These are phyloP conservation scores for Saccharomyces hybrid DNA, from an alignment of 1,139 yeast species.

Conservation along the genomic window DNA sequence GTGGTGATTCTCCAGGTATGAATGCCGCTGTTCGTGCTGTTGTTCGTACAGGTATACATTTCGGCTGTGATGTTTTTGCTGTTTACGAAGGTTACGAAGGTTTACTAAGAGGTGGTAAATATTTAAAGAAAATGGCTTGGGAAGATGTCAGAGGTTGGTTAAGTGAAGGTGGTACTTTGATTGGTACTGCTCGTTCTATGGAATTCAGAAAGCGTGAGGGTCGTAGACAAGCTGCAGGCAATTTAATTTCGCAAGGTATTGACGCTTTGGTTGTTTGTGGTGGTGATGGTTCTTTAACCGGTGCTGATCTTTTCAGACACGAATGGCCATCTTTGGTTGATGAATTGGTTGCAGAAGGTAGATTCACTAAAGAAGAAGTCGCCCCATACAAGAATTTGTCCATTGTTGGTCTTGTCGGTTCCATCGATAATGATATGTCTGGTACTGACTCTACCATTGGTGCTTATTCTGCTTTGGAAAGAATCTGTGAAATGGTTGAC, in stretches of 20 bases:
- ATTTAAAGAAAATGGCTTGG: conserved; percentile 63
- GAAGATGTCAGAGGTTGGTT: conserved; percentile 70
- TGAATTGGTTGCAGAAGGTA: conserved; percentile 47
- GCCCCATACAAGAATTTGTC: conserved; percentile 51
- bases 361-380: conserved; percentile 45
- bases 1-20: conserved; percentile 88
- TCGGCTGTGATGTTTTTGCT: conserved; percentile 67
- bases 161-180: conserved; percentile 70
- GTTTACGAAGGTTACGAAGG: conserved; percentile 77
- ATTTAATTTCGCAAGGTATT: conserved; percentile 63
- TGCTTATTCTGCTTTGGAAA: conserved; percentile 67
- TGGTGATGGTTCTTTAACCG: conserved; percentile 80
- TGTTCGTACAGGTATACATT: conserved; percentile 62
- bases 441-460: conserved; percentile 79
- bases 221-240: conserved; percentile 56
- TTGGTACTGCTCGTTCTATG: conserved; percentile 73
- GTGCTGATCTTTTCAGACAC: conserved; percentile 68
- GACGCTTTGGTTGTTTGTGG: conserved; percentile 79
- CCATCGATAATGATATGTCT: conserved; percentile 80
- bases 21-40: conserved; percentile 77
- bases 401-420: conserved; percentile 73
- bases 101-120: conserved; percentile 60
- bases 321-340: conserved; percentile 73
- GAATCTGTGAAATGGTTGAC: conserved; percentile 72
- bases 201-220: conserved; percentile 65